phyloP scores from a whole-genome alignment of 441 rosid species.

The Erodium texanum region DNA sequence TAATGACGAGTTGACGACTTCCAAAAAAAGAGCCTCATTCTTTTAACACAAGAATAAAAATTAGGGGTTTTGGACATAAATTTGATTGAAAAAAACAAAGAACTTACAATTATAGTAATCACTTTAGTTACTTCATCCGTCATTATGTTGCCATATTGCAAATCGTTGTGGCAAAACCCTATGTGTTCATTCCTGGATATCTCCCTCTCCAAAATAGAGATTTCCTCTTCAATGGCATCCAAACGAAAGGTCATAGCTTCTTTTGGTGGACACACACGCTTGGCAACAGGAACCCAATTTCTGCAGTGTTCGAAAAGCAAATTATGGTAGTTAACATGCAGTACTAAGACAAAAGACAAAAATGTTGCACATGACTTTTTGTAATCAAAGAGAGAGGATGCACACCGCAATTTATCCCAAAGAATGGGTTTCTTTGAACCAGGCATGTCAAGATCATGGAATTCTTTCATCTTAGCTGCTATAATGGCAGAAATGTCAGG shows the following conservation, averaged over 20 bases:
- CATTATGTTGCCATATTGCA: conserved; percentile 94
- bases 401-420: conserved; percentile 69
- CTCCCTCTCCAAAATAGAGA: conserved; percentile 44
- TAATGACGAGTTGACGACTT: not conserved
- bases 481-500: conserved; percentile 57
- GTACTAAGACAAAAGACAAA: not conserved
- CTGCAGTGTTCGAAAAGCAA: conserved; percentile 29
- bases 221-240: conserved; percentile 57
- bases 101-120: conserved; percentile 76
- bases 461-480: conserved; percentile 81
- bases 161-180: conserved; percentile 91
- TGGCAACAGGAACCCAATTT: conserved; percentile 68
- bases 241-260: conserved; percentile 58
- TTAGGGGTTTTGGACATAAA: not conserved
- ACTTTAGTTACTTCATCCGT: conserved; percentile 70
- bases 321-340: not conserved
- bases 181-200: conserved; percentile 35
- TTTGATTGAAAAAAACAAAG: not conserved
- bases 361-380: not conserved
- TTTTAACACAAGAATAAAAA: not conserved
- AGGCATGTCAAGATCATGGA: conserved; percentile 70
- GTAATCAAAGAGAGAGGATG: conserved; percentile 4
- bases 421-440: conserved; percentile 46
- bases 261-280: conserved; percentile 46
- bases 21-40: not conserved